phyloP scores from a whole-genome alignment of 495 filamentous ascomycete species.

The Acidiella bohemica region DNA sequence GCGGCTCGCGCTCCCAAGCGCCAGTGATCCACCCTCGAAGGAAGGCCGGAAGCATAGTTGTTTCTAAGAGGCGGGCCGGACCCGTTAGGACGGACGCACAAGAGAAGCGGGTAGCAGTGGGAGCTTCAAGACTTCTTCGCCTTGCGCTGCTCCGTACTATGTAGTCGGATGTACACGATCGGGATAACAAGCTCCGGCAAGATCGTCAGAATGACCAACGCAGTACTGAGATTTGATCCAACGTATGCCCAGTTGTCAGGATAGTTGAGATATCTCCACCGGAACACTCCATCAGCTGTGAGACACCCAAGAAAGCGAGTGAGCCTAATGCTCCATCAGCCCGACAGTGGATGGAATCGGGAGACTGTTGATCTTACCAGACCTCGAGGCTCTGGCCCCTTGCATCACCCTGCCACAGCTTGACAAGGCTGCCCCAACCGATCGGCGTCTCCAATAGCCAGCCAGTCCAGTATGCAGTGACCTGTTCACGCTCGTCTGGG shows the following conservation, averaged over 20 bases:
- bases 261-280: slow-evolving; percentile 15
- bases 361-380: no score
- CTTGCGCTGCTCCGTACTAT: background rate
- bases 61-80: no score
- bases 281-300: slow-evolving; percentile 10
- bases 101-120: no score
- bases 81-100: no score
- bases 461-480: slow-evolving; percentile 10
- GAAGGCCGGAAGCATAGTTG: no score
- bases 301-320: slow-evolving; percentile 14
- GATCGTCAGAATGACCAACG: slow-evolving; percentile 6
- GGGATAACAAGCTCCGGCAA: slow-evolving; percentile 10
- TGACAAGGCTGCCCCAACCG: background rate
- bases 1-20: no score
- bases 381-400: slow-evolving; percentile 11
- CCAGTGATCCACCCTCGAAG: no score
- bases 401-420: slow-evolving; percentile 1
- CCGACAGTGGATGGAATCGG: no score
- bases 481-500: slow-evolving; percentile 8
- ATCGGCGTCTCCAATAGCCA: slow-evolving; percentile 5
- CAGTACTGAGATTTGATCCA: background rate
- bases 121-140: background rate
- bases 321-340: no score
- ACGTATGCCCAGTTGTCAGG: slow-evolving; percentile 19
- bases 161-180: slow-evolving; percentile 11